Evolutionary conservation across 2,329 filamentous ascomycete genomes (phyloP).

Genomic region (Zasmidium citrigriseum): DNA sequence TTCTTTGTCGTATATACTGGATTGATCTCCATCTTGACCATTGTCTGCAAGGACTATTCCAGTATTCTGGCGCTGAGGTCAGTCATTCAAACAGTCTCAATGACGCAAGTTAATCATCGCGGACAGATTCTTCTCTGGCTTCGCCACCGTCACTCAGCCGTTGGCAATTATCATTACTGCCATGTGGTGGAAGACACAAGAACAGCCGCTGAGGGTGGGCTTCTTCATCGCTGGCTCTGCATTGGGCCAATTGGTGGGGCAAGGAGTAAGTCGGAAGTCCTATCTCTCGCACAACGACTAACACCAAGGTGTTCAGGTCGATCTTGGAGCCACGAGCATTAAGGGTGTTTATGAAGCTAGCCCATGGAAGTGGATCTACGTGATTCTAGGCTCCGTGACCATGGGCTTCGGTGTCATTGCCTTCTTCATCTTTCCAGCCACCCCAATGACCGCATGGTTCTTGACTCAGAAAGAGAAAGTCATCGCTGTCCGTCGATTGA

Average conservation of each 20-base stretch:
- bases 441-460: neutral
- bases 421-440: constrained; percentile 4
- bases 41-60: neutral
- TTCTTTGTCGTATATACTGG: neutral
- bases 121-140: constrained; percentile 1
- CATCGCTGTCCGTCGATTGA: neutral
- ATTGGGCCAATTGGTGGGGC: neutral
- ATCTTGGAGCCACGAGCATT: neutral
- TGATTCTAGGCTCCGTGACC: constrained; percentile 9
- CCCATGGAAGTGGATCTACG: constrained; percentile 15
- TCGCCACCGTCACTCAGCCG: neutral
- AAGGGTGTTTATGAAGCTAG: neutral
- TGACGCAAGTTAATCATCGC: neutral
- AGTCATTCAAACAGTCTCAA: neutral
- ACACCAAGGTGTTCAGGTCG: neutral
- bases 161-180: constrained; percentile 1
- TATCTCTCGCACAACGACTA: neutral
- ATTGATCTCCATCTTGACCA: neutral
- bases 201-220: constrained; percentile 4
- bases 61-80: neutral
- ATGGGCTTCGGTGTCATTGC: constrained; percentile 7
- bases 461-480: neutral
- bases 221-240: constrained; percentile 5
- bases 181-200: constrained; percentile 3
- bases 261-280: neutral